Evolutionary conservation across 257 asterid genomes (phyloP), one percentile per base, ranked within the genome.

Genomic region (Nicotiana knightiana): DNA sequence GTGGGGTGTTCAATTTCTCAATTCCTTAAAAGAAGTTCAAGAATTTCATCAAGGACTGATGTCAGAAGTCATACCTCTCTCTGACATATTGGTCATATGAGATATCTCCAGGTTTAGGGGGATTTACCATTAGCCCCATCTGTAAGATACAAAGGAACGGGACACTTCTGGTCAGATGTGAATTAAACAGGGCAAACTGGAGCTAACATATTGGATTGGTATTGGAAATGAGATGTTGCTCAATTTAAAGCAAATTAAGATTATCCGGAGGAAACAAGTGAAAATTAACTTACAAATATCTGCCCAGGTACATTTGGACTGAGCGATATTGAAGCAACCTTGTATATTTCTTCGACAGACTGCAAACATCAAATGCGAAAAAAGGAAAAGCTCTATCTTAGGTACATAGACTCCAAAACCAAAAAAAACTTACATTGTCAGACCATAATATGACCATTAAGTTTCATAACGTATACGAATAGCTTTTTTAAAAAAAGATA

Each of bases 291-390:
- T 91, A 96, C 99, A 58, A 96, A 93, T 84, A 96, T 93, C 91
- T 96, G 99, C 70, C 92, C 99, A 71, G 99, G 98, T 58, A 96
- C 99, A 81, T 93, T 96, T 75, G 99, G 99, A 87, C 98, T 92
- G 81, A 96, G 95, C 16, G 99, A 77, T 84, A 96, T 96, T 67
- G 99, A 96, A 54, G 99, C 83, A 87, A 96, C 97, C 90, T 96
- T 96, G 93, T 94, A 96, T 81, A 96, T 96, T 92, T 96, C 99
- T 87, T 96, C 98, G 15, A 94, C 98, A 5, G 97, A 77, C 99
- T 96, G 94, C 83, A 89, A 85, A 75, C 46, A 80, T 37, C 51
- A 77, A 30, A 75, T 30, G 9, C 16, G 1, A 12, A 70, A 43
- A 35, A 67, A 46, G 58, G 15, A 57, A 9, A 18, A 55, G 55